These are phyloP conservation scores for Boletus pseudopeckii DNA, from an alignment of 768 basidiomycete genomes.

Conservation along the genomic window DNA sequence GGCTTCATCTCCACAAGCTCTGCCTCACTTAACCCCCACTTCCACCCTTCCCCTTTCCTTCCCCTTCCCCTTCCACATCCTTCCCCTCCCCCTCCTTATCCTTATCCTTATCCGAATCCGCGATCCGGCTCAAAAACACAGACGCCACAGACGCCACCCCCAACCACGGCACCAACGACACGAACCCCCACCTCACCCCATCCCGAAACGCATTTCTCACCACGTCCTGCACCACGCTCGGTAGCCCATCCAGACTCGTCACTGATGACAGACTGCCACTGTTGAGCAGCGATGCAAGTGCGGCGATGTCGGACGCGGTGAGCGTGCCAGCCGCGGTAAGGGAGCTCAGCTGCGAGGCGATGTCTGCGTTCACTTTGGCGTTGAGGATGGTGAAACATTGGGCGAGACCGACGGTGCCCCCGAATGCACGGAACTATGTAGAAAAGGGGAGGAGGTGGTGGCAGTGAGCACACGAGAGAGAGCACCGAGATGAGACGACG, in stretches of 20 bases:
- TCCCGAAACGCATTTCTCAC: slow-evolving; percentile 41
- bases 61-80: too few species aligned
- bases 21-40: too few species aligned
- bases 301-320: slow-evolving; percentile 24
- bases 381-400: slow-evolving; percentile 50
- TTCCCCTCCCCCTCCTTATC: too few species aligned
- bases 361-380: slow-evolving; percentile 37
- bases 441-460: too few species aligned
- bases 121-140: slow-evolving; percentile 39
- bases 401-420: slow-evolving; percentile 53
- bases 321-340: slow-evolving; percentile 24
- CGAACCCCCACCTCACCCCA: slow-evolving; percentile 43
- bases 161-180: slow-evolving; percentile 48
- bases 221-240: slow-evolving; percentile 31
- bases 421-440: slow-evolving; percentile 42
- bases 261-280: slow-evolving; percentile 32
- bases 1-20: background rate
- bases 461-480: background rate
- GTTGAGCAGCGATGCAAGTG: slow-evolving; percentile 25
- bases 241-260: slow-evolving; percentile 36
- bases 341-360: slow-evolving; percentile 23
- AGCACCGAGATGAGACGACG: slow-evolving; percentile 10
- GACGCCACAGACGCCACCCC: slow-evolving; percentile 34
- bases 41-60: too few species aligned
- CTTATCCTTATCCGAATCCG: slow-evolving; percentile 20